phyloP scores from a whole-genome alignment of 805 yeast species.

The Ogataea salicorniae region DNA sequence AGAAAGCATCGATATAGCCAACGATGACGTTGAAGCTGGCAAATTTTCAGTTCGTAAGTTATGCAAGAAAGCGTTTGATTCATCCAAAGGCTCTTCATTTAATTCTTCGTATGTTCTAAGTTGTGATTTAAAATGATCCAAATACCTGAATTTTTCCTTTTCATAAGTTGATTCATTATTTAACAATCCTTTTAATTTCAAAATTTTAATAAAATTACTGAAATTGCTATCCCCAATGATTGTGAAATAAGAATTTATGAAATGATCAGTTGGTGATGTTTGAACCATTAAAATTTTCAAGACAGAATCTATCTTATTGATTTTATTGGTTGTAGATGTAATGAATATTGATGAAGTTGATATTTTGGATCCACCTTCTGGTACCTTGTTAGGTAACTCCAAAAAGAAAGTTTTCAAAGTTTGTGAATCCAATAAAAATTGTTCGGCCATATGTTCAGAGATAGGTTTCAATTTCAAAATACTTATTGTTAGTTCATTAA shows the following conservation, averaged over 20 bases:
- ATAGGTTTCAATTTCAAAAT: conserved; percentile 62
- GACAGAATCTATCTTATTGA: conserved; percentile 47
- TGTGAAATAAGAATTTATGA: conserved; percentile 61
- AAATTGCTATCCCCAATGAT: conserved; percentile 61
- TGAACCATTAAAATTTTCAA: conserved; percentile 64
- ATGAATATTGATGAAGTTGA: conserved; percentile 21
- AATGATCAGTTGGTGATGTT: conserved; percentile 55
- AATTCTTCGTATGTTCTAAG: conserved; percentile 31
- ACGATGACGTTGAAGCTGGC: conserved; percentile 9
- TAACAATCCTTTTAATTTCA: conserved; percentile 53
- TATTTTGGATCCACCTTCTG: conserved; percentile 27
- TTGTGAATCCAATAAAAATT: conserved; percentile 68
- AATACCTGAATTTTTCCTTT: conserved; percentile 33
- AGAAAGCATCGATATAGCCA: conserved; percentile 8
- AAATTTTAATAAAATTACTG: conserved; percentile 57
- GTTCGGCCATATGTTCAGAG: conserved; percentile 72
- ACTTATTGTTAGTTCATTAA: conserved; percentile 50
- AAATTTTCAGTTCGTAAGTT: conserved; percentile 20
- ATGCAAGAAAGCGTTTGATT: conserved; percentile 25
- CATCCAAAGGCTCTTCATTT: conserved; percentile 24
- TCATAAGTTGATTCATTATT: conserved; percentile 26
- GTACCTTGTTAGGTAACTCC: conserved; percentile 42
- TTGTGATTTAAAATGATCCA: conserved; percentile 36
- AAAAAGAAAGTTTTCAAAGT: conserved; percentile 52
- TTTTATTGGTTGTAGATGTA: conserved; percentile 22